These are phyloP conservation scores for Ustilago trichophora DNA, from an alignment of 1,284 basidiomycete genomes.

Conservation along the genomic window DNA sequence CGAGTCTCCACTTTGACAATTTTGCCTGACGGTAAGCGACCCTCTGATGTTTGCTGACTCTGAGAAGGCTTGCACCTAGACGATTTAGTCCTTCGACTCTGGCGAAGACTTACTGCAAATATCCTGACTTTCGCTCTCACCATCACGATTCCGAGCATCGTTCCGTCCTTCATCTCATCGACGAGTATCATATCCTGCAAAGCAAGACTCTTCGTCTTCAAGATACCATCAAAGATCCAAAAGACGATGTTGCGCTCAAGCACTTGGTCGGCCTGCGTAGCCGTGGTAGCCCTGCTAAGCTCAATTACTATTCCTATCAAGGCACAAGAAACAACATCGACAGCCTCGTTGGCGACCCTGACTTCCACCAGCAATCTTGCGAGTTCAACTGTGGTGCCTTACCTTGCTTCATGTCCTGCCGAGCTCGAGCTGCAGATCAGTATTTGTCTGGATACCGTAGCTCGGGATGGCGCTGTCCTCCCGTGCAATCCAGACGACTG, in stretches of 20 bases:
- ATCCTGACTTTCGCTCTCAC: no score
- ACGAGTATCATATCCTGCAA: no score
- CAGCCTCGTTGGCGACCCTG: not conserved
- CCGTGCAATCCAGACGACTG: slow-evolving; percentile 30
- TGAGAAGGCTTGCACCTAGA: no score
- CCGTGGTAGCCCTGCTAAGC: slow-evolving; percentile 2
- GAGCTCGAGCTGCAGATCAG: slow-evolving; percentile 23
- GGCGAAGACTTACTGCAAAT: no score
- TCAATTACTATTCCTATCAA: not conserved
- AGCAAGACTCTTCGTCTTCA: not conserved
- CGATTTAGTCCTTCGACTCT: no score
- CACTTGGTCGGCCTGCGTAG: slow-evolving; percentile 2
- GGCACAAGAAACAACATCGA: slow-evolving; percentile 8
- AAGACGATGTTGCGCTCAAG: slow-evolving; percentile 8
- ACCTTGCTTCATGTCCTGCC: slow-evolving; percentile 14
- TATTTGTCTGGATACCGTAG: slow-evolving; percentile 20
- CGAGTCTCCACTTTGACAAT: no score
- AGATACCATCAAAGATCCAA: not conserved
- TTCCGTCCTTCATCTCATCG: no score
- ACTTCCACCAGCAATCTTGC: slow-evolving; percentile 5
- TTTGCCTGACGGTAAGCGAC: no score
- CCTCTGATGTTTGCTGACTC: no score
- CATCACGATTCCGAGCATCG: no score
- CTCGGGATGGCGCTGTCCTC: slow-evolving; percentile 23
- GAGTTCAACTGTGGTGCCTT: slow-evolving; percentile 6